Base-by-base conservation (phyloP, 2,329 filamentous ascomycete genomes). In the Apiospora arundinis region DNA sequence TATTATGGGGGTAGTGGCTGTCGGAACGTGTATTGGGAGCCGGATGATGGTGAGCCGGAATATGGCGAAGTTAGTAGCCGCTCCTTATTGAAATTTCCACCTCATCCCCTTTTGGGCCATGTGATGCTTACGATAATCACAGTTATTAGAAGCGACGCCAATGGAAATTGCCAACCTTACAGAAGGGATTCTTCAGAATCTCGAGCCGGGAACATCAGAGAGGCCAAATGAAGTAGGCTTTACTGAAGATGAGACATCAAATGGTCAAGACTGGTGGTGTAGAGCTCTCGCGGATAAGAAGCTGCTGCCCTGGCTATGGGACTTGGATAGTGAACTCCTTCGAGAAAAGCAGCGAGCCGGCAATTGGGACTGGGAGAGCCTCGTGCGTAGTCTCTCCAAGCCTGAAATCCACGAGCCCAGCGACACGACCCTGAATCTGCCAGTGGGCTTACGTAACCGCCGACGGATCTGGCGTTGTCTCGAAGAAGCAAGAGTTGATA, bases 401-500 rank as follows among this genome's bases (percentile, higher is more conserved):
- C 16, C 18, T 4, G 28, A 37, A 11, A 60, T 60, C 5, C 18
- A 60, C 16, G 52, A 60, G 28, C 52, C 52, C 28, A 37, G 28
- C 37, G 28, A 37, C 18, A 37, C 16, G 28, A 60, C 52, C 5
- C 18, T 60, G 7, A 21, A 37, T 37, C 16, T 60, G 2, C 52
- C 52, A 28, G 16, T 60, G 28, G 52, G 52, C 52, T n/a, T 37
- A 12, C 28, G 52, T 37, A 60, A 37, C 52, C 52, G 52, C 28
- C 52, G 52, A 5, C 52, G 52, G 52, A 60, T 60, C 8, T 60
- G 52, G 52, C 52, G 52, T 37, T 37, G 28, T 37, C 52, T 60
- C 52, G 52, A 60, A 60, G 28, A 60, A 21, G 28, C 28, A 37
- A 60, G 52, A 18, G 16, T 37, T n/a, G 18, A 9, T 14, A 28